These are phyloP conservation scores for Puccinia sorghi DNA, from an alignment of 1,284 basidiomycete genomes.

Conservation along the genomic window DNA sequence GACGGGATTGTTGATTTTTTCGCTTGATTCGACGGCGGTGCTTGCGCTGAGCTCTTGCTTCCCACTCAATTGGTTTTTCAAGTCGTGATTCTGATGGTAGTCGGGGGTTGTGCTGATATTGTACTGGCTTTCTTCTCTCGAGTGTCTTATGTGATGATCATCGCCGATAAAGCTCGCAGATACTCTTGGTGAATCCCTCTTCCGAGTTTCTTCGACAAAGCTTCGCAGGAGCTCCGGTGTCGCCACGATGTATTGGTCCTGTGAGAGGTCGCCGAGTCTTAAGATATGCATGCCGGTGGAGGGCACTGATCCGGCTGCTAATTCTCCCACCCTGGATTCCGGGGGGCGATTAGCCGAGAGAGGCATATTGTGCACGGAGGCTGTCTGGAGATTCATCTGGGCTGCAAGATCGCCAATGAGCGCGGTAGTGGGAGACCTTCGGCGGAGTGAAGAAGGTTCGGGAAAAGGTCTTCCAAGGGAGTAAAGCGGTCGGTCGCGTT, in stretches of 20 bases:
- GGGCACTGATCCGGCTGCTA: not conserved
- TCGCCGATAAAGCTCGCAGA: not conserved
- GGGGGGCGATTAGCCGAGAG: slow-evolving; percentile 17
- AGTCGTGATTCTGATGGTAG: not conserved
- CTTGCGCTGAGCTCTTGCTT: not conserved
- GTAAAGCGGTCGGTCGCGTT: slow-evolving; percentile 15
- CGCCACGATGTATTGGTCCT: slow-evolving; percentile 22
- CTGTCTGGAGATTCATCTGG: slow-evolving; percentile 7
- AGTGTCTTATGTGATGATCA: slow-evolving; percentile 13
- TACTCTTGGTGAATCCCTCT: not conserved
- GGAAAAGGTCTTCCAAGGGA: slow-evolving; percentile 24
- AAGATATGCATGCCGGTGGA: slow-evolving; percentile 8
- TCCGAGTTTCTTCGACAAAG: slow-evolving; percentile 14
- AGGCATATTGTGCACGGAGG: slow-evolving; percentile 1
- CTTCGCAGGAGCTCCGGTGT: slow-evolving; percentile 17
- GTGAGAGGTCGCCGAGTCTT: slow-evolving; percentile 9
- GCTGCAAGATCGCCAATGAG: slow-evolving; percentile 9
- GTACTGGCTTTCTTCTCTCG: not conserved
- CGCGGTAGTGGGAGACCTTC: not conserved
- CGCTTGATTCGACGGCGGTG: slow-evolving; percentile 5
- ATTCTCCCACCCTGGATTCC: slow-evolving; percentile 6
- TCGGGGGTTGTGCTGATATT: not conserved
- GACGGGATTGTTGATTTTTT: not conserved
- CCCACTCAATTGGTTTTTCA: not conserved
- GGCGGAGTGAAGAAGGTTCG: slow-evolving; percentile 1